Base-by-base conservation (phyloP, 805 yeast species). In the Lipomyces orientalis region DNA sequence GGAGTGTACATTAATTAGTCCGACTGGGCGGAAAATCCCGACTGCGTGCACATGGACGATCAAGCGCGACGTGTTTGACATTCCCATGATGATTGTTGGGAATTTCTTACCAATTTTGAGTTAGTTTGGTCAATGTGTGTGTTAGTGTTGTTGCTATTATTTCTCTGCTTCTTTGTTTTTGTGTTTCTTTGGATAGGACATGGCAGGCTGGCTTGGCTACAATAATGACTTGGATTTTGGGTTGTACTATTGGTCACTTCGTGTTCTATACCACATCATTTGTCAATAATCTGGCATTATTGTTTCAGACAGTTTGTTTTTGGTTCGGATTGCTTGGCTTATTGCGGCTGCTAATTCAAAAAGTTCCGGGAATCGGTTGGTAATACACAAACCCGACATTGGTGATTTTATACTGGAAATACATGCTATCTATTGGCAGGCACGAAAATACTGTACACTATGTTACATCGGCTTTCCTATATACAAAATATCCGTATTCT, bases 31-130 rank as follows among this genome's bases (percentile, higher is more conserved):
- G 54, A 69, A 68, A 31, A 85, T 94, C 58, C 82, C 89, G 61
- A 91, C 98, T 0, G 87, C 91, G 35, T 89, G 97, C 74, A 88
- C 90, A 74, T 91, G 97, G 97, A 95, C 98, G 0, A 81, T 95
- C 71, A 93, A 93, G 76, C 83, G 98, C 76, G 98, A 94, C 76
- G 96, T 94, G 19, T 94, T 95, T 79, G 98, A 97, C 8, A 89
- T 94, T 62, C 99, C 99, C 16, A 89, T 95, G 92, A 93, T 94
- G 97, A 89, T 95, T 29, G 86, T 94, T 43, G 98, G 97, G 19
- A 95, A 92, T 76, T 94, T 94, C 76, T 81, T 94, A 73, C 98
- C 98, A 0, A 88, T 91, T 29, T 65, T 79, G 65, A 75, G 73
- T 12, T 76, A 66, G 67, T 16, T 12, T n/a, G 49, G 7, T 43